Evolutionary conservation across 306 rosid species (phyloP).

Genomic region (Ceratonia siliqua): DNA sequence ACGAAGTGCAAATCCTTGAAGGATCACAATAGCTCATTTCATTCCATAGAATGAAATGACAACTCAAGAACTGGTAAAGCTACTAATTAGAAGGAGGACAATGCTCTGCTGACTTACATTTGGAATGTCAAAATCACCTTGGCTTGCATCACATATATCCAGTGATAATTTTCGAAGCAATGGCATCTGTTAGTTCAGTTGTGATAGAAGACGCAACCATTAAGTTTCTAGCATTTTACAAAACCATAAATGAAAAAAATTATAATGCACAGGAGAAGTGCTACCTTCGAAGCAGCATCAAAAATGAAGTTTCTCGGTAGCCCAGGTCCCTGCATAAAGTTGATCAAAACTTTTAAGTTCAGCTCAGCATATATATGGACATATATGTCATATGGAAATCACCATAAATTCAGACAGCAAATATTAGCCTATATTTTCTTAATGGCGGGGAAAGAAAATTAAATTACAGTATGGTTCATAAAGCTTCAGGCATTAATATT

Average conservation of each 20-base stretch:
- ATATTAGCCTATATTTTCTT: background rate
- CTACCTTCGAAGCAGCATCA: constrained; percentile 68
- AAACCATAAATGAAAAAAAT: background rate
- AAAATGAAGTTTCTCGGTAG: constrained; percentile 57
- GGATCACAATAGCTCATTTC: constrained; percentile 8
- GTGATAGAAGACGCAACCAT: constrained; percentile 27
- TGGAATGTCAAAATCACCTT: constrained; percentile 74
- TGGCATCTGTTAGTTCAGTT: constrained; percentile 53
- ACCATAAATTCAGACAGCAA: background rate
- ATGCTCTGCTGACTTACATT: constrained; percentile 50
- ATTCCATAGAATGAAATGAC: constrained; percentile 23
- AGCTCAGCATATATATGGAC: background rate
- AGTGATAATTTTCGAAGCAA: constrained; percentile 70
- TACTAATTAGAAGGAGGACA: background rate
- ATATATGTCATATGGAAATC: constrained; percentile 8
- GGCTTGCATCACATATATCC: constrained; percentile 78
- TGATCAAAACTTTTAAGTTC: background rate
- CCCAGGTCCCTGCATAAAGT: constrained; percentile 65
- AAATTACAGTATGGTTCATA: background rate
- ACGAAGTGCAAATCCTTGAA: constrained; percentile 1
- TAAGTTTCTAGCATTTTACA: constrained; percentile 26
- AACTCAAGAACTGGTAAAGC: constrained; percentile 13
- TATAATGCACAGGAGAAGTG: background rate
- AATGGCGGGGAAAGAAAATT: background rate
- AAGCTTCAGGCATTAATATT: background rate